Evolutionary conservation across 2,329 filamentous ascomycete genomes (phyloP), one percentile per base, ranked within the genome.

Genomic region (Simplicillium aogashimaense): DNA sequence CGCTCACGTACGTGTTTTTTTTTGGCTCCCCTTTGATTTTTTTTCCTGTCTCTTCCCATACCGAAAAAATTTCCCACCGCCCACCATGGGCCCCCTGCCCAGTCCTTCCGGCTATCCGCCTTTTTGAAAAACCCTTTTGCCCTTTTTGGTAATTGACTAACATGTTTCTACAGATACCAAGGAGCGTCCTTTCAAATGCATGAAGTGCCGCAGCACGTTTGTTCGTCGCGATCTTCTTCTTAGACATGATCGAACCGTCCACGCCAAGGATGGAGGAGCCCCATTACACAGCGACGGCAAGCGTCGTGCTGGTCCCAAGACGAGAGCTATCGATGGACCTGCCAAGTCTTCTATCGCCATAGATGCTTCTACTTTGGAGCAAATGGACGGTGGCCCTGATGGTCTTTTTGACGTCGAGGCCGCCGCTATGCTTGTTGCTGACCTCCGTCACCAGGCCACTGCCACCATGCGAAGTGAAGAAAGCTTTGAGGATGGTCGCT

Each of bases 201-300:
- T 87, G 70, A 98, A 98, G 70, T 98, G 92, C 66, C 78, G 89
- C 58, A 95, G 89, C 72, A 98, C 92, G 46, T 98, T 98, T 61
- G 92, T 98, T 54, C 86, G 92, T 61, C 86, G 92, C 65, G 92
- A 98, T 67, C 76, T 98, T 47, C 81, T 98, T 39, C 80, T 98
- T 51, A 85, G 92, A 62, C 92, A 98, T 69, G 92, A 98, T 65
- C 86, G 92, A 56, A 98, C 92, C 49, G 92, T 98, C 48, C 92
- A 98, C 66, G 92, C 92, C 47, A 97, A 97, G 68, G 92, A 98
- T 68, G 90, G 90, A 52, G 90, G 92, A 50, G 78, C 92, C 39
- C 90, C 90, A 49, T 77, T 97, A 36, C 88, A 94, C 63, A 94
- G 88, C 63, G 92, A 97, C 63, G 84, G 86, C 50, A 95, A 95